phyloP scores from a whole-genome alignment of 768 basidiomycete species.

The Amanita rubescens region DNA sequence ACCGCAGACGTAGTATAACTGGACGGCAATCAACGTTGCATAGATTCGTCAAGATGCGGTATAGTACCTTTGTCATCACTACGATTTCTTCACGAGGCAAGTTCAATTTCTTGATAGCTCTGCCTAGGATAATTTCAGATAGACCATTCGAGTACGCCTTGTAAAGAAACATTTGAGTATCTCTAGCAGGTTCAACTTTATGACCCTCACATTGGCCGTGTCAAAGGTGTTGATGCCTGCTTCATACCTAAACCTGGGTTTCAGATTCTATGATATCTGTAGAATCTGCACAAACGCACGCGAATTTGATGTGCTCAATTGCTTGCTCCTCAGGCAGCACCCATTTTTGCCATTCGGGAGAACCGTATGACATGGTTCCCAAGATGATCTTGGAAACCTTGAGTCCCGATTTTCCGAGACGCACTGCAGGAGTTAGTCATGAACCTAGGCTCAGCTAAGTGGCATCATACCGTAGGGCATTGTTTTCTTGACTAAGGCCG shows the following conservation, averaged over 20 bases:
- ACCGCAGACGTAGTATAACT: conserved; percentile 9
- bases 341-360: conserved; percentile 43
- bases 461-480: too few species aligned
- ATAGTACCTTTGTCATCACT: conserved; percentile 58
- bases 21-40: not conserved
- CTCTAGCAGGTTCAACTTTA: not conserved
- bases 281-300: conserved; percentile 19
- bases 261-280: not conserved
- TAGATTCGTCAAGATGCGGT: not conserved
- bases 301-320: conserved; percentile 44
- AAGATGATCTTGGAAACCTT: conserved; percentile 62
- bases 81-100: conserved; percentile 70
- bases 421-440: conserved; percentile 22
- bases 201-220: conserved; percentile 38
- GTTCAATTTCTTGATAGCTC: conserved; percentile 58
- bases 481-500: too few species aligned
- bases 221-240: conserved; percentile 59
- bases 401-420: conserved; percentile 44
- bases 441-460: not conserved
- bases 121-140: conserved; percentile 62
- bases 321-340: conserved; percentile 40
- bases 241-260: conserved; percentile 34
- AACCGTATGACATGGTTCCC: conserved; percentile 56
- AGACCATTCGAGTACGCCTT: conserved; percentile 60
- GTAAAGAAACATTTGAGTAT: not conserved